Conservation (phyloP, 2,329 filamentous ascomycete species). For the Sclerotinia sclerotiorum region DNA sequence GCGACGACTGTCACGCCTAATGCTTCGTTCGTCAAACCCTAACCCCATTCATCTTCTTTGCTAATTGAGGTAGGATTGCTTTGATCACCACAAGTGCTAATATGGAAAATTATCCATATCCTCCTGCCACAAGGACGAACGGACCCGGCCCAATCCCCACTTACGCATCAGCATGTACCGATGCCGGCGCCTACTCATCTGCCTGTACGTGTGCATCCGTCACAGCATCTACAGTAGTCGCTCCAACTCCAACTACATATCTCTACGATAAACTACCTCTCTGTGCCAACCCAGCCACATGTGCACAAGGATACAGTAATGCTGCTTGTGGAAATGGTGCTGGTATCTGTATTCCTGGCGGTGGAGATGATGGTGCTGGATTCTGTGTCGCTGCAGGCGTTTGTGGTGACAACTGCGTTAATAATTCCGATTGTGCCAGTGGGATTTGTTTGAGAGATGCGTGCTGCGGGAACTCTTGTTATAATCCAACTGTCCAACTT, state of each 20-base stretch:
- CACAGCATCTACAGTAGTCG: neutral
- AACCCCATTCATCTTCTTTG: neutral
- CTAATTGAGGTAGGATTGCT: neutral
- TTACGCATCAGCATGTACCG: constrained; percentile 20
- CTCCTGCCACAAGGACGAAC: neutral
- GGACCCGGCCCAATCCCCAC: neutral
- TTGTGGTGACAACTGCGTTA: neutral
- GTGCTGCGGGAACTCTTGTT: constrained; percentile 17
- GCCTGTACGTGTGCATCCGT: constrained; percentile 19
- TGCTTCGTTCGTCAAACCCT: constrained; percentile 16
- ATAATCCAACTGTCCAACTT: neutral
- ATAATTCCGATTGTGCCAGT: constrained; percentile 6
- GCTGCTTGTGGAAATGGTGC: constrained; percentile 9
- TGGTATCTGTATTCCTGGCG: constrained; percentile 11
- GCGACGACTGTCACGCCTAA: constrained; percentile 14
- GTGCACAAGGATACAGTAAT: neutral
- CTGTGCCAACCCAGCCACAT: constrained; percentile 11
- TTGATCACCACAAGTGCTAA: constrained; percentile 16
- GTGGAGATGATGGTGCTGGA: neutral
- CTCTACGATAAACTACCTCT: constrained; percentile 11
- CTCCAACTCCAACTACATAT: constrained; percentile 15
- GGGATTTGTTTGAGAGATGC: constrained; percentile 5
- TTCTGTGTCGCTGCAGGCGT: constrained; percentile 12
- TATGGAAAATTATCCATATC: constrained; percentile 6
- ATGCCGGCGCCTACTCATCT: constrained; percentile 8